Evolutionary conservation across 441 rosid genomes (phyloP).

Genomic region (Adansonia madagascariensis): DNA sequence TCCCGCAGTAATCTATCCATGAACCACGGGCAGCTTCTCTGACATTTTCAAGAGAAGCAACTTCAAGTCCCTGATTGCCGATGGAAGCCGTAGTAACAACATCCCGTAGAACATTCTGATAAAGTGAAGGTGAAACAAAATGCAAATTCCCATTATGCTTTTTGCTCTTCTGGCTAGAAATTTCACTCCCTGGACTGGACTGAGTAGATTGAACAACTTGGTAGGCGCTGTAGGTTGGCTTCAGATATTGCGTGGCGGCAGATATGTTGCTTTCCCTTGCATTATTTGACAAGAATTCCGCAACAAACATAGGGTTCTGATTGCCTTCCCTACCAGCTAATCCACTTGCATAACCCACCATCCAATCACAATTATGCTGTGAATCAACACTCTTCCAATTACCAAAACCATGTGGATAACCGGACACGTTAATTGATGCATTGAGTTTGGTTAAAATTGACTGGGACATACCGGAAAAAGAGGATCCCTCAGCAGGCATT

Average conservation of each 20-base stretch:
- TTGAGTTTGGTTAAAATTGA: slow-evolving; percentile 25
- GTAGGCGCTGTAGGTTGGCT: slow-evolving; percentile 31
- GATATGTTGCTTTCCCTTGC: slow-evolving; percentile 30
- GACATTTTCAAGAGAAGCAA: slow-evolving; percentile 23
- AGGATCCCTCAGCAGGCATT: slow-evolving; percentile 25
- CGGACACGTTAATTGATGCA: slow-evolving; percentile 25
- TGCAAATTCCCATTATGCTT: slow-evolving; percentile 36
- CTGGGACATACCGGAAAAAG: slow-evolving; percentile 32
- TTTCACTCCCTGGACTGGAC: slow-evolving; percentile 35
- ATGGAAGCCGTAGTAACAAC: slow-evolving; percentile 39
- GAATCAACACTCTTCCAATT: slow-evolving; percentile 40
- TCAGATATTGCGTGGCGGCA: slow-evolving; percentile 33
- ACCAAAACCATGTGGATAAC: slow-evolving; percentile 39
- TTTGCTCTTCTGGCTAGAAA: slow-evolving; percentile 35
- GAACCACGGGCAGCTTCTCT: slow-evolving; percentile 26
- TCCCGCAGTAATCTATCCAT: slow-evolving; percentile 32
- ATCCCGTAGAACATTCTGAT: slow-evolving; percentile 36
- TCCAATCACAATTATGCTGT: slow-evolving; percentile 47
- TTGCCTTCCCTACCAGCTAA: slow-evolving; percentile 31
- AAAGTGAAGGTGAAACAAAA: slow-evolving; percentile 31
- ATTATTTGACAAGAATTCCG: slow-evolving; percentile 49
- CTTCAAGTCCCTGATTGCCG: slow-evolving; percentile 26
- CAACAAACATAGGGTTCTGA: slow-evolving; percentile 28
- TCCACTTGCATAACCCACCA: slow-evolving; percentile 45
- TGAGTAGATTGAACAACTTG: slow-evolving; percentile 37